Evolutionary conservation across 371 early-diverging fungal genomes (phyloP).

Genomic region (Mortierella sp.): DNA sequence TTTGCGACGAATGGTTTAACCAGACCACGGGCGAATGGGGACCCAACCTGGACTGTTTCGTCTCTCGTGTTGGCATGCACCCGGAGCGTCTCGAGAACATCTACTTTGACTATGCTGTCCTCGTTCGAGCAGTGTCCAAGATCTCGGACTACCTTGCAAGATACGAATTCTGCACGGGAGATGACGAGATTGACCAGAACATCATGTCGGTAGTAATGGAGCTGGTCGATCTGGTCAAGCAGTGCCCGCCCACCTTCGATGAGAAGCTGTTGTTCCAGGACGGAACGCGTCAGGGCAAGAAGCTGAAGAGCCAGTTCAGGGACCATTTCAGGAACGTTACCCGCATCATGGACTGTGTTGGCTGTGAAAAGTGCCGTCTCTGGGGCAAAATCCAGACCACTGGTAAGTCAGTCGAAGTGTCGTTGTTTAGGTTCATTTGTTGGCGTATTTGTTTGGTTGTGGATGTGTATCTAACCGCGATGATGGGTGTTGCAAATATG

Average conservation of each 20-base stretch:
- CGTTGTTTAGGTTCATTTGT: constrained; percentile 60
- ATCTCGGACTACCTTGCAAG: constrained; percentile 81
- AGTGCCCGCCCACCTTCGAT: constrained; percentile 88
- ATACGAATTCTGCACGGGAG: constrained; percentile 76
- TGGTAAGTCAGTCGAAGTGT: constrained; percentile 55
- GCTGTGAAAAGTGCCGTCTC: constrained; percentile 97
- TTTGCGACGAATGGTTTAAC: constrained; percentile 93
- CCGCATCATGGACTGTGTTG: constrained; percentile 97
- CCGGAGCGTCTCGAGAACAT: constrained; percentile 95
- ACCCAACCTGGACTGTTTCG: constrained; percentile 92
- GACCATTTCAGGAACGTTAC: constrained; percentile 96
- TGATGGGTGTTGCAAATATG: not conserved
- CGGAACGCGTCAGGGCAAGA: constrained; percentile 19
- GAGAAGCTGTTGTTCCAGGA: constrained; percentile 83
- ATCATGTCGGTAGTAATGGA: constrained; percentile 68
- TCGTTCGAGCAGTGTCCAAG: constrained; percentile 88
- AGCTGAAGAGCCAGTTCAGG: constrained; percentile 87
- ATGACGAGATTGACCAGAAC: constrained; percentile 64
- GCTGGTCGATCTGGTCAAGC: constrained; percentile 68
- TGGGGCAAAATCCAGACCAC: constrained; percentile 96
- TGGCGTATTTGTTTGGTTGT: not conserved
- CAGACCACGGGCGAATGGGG: constrained; percentile 89
- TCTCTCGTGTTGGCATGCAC: constrained; percentile 85
- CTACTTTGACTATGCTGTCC: constrained; percentile 91
- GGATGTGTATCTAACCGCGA: constrained; percentile 35